Conservation (phyloP, 1,284 basidiomycete species). For the Xanthoconium separans region DNA sequence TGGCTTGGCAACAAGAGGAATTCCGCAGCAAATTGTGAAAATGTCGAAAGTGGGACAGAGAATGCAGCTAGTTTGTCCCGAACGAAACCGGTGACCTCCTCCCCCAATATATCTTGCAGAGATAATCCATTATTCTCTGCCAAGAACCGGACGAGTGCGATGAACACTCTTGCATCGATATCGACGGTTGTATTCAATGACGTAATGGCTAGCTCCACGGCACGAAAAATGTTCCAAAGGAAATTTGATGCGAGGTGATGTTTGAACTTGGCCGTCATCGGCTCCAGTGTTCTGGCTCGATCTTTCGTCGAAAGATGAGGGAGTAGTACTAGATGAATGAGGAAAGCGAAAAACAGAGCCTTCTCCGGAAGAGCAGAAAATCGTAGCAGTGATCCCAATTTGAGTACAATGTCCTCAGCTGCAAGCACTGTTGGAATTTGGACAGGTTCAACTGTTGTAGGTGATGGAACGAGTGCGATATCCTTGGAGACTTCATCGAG, state of each 20-base stretch:
- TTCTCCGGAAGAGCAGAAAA: slow-evolving; percentile 5
- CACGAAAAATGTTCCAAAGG: slow-evolving; percentile 37
- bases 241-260: slow-evolving; percentile 35
- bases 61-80: slow-evolving; percentile 28
- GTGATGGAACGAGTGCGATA: neutral
- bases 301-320: slow-evolving; percentile 42
- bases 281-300: slow-evolving; percentile 38
- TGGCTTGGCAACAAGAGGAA: slow-evolving; percentile 11
- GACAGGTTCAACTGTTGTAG: neutral
- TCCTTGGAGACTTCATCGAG: slow-evolving; percentile 5
- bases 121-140: slow-evolving; percentile 22
- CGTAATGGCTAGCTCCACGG: slow-evolving; percentile 29
- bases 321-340: slow-evolving; percentile 45
- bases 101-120: slow-evolving; percentile 34
- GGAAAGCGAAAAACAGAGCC: slow-evolving; percentile 37
- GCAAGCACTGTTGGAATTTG: neutral
- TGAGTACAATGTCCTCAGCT: slow-evolving; percentile 4
- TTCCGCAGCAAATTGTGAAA: slow-evolving; percentile 24
- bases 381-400: slow-evolving; percentile 8
- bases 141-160: slow-evolving; percentile 39
- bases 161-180: slow-evolving; percentile 53
- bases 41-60: slow-evolving; percentile 23
- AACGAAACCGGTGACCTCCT: slow-evolving; percentile 23
- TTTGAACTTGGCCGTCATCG: slow-evolving; percentile 32
- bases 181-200: slow-evolving; percentile 34